Evolutionary conservation across 2,329 filamentous ascomycete genomes (phyloP).

Genomic region (Alternaria arborescens): DNA sequence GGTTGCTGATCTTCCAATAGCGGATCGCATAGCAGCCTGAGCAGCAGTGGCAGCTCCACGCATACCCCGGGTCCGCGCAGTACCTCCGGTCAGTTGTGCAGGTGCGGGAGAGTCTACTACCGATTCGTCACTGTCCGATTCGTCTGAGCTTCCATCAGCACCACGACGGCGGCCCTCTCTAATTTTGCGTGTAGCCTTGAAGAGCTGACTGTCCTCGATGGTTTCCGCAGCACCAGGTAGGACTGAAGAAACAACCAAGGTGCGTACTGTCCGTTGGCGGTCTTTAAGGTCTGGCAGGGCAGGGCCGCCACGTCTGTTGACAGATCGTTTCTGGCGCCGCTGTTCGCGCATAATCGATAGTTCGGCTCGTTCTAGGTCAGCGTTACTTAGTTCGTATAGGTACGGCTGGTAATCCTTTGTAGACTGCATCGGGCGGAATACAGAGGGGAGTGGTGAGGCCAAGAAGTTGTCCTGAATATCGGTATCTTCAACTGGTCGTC

Average conservation of each 20-base stretch:
- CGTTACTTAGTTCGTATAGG: slow-evolving; percentile 91
- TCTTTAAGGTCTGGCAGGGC: slow-evolving; percentile 96
- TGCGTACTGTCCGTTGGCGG: slow-evolving; percentile 89
- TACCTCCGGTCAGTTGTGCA: slow-evolving; percentile 74
- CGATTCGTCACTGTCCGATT: slow-evolving; percentile 91
- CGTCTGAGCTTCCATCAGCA: slow-evolving; percentile 82
- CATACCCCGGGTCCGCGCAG: slow-evolving; percentile 86
- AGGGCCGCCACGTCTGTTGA: slow-evolving; percentile 91
- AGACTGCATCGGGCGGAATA: slow-evolving; percentile 89
- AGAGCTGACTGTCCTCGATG: slow-evolving; percentile 85
- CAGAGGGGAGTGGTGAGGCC: slow-evolving; percentile 79
- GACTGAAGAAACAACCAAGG: slow-evolving; percentile 89
- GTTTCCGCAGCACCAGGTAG: slow-evolving; percentile 84
- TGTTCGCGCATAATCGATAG: slow-evolving; percentile 93
- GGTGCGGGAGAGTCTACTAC: slow-evolving; percentile 82
- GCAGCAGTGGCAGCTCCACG: slow-evolving; percentile 87
- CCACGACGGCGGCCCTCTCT: slow-evolving; percentile 64
- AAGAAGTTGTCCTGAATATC: slow-evolving; percentile 88
- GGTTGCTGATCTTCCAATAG: slow-evolving; percentile 82
- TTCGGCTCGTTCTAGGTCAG: slow-evolving; percentile 88
- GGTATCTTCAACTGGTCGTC: slow-evolving; percentile 88
- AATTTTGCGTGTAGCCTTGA: slow-evolving; percentile 67
- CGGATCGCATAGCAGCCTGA: slow-evolving; percentile 82
- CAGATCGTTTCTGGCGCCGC: slow-evolving; percentile 90
- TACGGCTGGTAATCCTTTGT: slow-evolving; percentile 95